Conservation (phyloP, 148 eudicot species). For the Diospyros lotus region DNA sequence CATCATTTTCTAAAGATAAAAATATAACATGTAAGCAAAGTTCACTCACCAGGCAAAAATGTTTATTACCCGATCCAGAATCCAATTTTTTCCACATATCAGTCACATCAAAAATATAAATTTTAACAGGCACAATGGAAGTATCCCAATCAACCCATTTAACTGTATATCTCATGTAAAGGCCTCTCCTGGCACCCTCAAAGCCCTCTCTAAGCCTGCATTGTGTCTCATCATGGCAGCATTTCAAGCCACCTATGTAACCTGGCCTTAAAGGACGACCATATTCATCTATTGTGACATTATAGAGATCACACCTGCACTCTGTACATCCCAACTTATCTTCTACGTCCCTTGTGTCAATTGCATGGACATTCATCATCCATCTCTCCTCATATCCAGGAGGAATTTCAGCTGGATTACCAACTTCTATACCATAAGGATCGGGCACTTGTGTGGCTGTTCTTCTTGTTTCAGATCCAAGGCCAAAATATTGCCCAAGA, state of each 20-base stretch:
- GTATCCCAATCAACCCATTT: conserved; percentile 66
- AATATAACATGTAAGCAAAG: background rate
- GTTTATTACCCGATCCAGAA: conserved; percentile 21
- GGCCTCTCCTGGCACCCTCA: conserved; percentile 36
- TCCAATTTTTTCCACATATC: conserved; percentile 49
- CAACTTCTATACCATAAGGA: conserved; percentile 79
- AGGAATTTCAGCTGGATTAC: conserved; percentile 62
- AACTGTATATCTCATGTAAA: conserved; percentile 60
- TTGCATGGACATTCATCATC: conserved; percentile 83
- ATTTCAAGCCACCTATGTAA: conserved; percentile 69
- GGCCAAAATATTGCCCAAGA: conserved; percentile 71
- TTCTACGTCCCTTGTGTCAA: conserved; percentile 72
- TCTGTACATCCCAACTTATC: conserved; percentile 80
- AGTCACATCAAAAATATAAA: conserved; percentile 69
- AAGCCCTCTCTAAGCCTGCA: conserved; percentile 56
- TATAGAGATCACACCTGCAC: conserved; percentile 83
- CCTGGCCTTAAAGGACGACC: conserved; percentile 38
- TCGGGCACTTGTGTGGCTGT: conserved; percentile 71
- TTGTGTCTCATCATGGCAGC: conserved; percentile 69
- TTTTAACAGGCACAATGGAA: conserved; percentile 61
- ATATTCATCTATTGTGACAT: conserved; percentile 46
- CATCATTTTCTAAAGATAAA: background rate
- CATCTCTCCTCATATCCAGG: conserved; percentile 77
- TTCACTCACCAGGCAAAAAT: conserved; percentile 51
- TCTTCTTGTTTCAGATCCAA: conserved; percentile 87